Evolutionary conservation across 305 asterid species (phyloP), one percentile per base, ranked within the genome.

Genomic region (Fraxinus albicans): DNA sequence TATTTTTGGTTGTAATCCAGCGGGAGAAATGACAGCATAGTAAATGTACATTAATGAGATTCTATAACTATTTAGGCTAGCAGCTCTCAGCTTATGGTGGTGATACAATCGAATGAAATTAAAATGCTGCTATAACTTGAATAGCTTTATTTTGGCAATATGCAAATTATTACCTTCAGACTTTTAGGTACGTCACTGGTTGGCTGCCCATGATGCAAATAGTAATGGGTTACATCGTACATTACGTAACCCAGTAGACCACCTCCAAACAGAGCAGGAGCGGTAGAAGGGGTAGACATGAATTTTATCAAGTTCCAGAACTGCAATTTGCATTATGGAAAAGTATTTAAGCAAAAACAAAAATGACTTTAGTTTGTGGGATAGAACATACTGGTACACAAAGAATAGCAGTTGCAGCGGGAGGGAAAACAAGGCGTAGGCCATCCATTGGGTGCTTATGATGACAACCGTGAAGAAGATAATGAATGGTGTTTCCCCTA

Each of bases 361-460:
- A 38, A 79, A 27, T 2, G 38, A 55, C 2, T 40, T 1, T 77
- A 42, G 65, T 31, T 31, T 19, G 31, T 25, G 40, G 47, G 73
- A 9, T 23, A 10, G 78, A 23, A 79, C 91, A 44, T 89, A 94
- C 98, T 2, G 97, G 97, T 76, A 86, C 85, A 76, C 91, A 76
- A 42, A 91, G 88, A 83, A 93, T n/a, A 65, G 94, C 90, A 7
- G 98, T 84, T 38, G 96, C 98, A 81, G 96, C 86, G 19, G 98
- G 98, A 44, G 98, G 98, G 79, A 92, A 93, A 82, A 95, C 98
- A 25, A 95, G 97, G 60, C 97, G 92, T 4, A 90, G 86, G 63
- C 91, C 91, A 84, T 95, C 98, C 98, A 93, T 92, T 23, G 98
- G 98, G 90, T 95, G 98, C 88, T 95, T 95, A 73, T 93, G 98